A percentile compares a stretch with the other conserved stretches of the same genome.
These are phyloP conservation scores for Xylariaceae sp. DNA, from an alignment of 2,329 filamentous ascomycete genomes.

Conservation along the genomic window DNA sequence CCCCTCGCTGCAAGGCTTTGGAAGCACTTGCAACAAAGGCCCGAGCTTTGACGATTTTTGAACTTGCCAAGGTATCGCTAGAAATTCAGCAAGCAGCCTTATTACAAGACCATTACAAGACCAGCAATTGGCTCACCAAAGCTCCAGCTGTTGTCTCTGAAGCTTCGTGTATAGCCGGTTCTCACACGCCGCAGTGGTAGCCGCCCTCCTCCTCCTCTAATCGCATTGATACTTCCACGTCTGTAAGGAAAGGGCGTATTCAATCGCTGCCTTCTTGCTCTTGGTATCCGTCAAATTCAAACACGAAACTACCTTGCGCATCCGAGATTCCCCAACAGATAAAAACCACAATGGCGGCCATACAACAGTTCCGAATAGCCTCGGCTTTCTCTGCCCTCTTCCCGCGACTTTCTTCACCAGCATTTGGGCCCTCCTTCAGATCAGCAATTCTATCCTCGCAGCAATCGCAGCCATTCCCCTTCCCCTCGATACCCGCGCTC, in stretches of 20 bases:
- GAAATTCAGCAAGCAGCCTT: slow-evolving; percentile 8
- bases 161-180: neutral
- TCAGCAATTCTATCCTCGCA: slow-evolving; percentile 53
- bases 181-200: neutral
- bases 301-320: slow-evolving; percentile 1
- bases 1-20: slow-evolving; percentile 1
- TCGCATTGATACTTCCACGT: neutral
- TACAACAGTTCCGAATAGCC: slow-evolving; percentile 48
- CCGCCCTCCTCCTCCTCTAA: neutral
- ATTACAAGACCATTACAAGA: no score
- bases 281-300: neutral
- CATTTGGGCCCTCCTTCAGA: slow-evolving; percentile 50
- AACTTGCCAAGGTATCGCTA: no score
- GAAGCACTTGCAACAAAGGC: slow-evolving; percentile 11
- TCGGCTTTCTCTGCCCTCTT: slow-evolving; percentile 58
- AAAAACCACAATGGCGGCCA: slow-evolving; percentile 52
- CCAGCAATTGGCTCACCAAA: neutral
- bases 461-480: slow-evolving; percentile 45
- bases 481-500: slow-evolving; percentile 59
- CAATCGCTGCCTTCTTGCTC: slow-evolving; percentile 7
- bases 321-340: neutral
- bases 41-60: no score
- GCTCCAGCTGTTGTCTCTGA: no score
- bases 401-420: slow-evolving; percentile 57
- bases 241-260: slow-evolving; percentile 14